These are phyloP conservation scores for Rubroboletus pulcherrimus DNA, from an alignment of 768 basidiomycete genomes.

Conservation along the genomic window DNA sequence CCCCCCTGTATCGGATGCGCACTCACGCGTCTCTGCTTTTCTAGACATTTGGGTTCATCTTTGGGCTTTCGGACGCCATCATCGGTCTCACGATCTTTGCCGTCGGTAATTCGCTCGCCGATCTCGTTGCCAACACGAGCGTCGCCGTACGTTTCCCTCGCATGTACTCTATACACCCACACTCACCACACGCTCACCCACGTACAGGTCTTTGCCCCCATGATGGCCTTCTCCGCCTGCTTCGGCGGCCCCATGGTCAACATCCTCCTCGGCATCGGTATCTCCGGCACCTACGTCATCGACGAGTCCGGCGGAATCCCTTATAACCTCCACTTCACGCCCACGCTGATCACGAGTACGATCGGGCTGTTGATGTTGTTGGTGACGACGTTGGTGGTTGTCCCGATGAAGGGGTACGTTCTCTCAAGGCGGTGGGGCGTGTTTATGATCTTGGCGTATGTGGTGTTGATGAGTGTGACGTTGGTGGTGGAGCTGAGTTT, in stretches of 20 bases:
- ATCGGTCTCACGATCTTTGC: slow-evolving; percentile 97
- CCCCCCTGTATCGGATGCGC: neutral
- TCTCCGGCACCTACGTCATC: slow-evolving; percentile 87
- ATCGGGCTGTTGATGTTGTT: slow-evolving; percentile 79
- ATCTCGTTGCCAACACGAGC: slow-evolving; percentile 95
- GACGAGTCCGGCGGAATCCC: slow-evolving; percentile 50
- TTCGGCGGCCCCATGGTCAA: slow-evolving; percentile 94
- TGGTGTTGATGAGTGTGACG: slow-evolving; percentile 72
- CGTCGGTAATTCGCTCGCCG: slow-evolving; percentile 92
- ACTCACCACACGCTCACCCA: neutral
- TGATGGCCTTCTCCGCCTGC: slow-evolving; percentile 95
- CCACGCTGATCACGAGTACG: slow-evolving; percentile 79
- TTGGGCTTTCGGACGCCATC: slow-evolving; percentile 95
- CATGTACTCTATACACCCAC: neutral
- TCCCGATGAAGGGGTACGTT: slow-evolving; percentile 80
- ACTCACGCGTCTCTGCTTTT: slow-evolving; percentile 6
- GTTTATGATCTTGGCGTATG: slow-evolving; percentile 71
- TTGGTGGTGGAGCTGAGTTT: slow-evolving; percentile 66
- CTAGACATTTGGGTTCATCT: slow-evolving; percentile 88
- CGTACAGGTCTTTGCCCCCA: slow-evolving; percentile 71
- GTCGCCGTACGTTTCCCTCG: slow-evolving; percentile 61
- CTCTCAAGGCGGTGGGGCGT: slow-evolving; percentile 81
- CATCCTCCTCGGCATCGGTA: slow-evolving; percentile 85
- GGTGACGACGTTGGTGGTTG: slow-evolving; percentile 70
- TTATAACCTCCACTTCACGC: slow-evolving; percentile 73